Evolutionary conservation across 306 rosid species (phyloP), one percentile per base, ranked within the genome.

Genomic region (Senna tora): DNA sequence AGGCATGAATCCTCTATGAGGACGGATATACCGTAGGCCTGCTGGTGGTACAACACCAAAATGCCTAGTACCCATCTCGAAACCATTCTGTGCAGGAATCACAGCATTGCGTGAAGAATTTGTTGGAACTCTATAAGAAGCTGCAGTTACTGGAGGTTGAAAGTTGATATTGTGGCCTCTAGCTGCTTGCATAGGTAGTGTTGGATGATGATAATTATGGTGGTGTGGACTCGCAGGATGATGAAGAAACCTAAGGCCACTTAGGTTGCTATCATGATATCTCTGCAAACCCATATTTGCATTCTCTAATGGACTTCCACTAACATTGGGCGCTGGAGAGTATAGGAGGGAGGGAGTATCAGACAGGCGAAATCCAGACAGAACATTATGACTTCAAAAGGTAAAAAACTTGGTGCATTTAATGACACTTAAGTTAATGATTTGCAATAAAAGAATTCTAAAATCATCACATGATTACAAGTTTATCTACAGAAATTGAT

Each of bases 61-160:
- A 56, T 75, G 89, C 79, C 86, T 73, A 67, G 59, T 83, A 73
- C 87, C 76, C 57, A 78, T 82, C 80, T 88, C 94, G 63, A 84
- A 43, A 72, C 78, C 75, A 64, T 72, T 84, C 73, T 75, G 89
- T 54, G 83, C 63, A 3, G 79, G 80, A 65, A 66, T 84, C 63
- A 67, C 41, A 57, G 72, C 71, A 49, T 68, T 74, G 70, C 73
- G 79, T 0, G 84, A 74, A 22, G 87, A 77, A 73, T 80, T 82
- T 76, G 83, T 34, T 22, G 87, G 77, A 82, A 71, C 59, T 72
- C 96, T 78, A 67, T 74, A 83, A 34, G 84, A 78, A 77, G 87
- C 62, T 75, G 88, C 65, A 16, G 84, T 36, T 21, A 67, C 77
- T 36, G 77, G 91, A 55, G 88, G 82, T 50, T 71, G 82, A 52